Base-by-base conservation (phyloP, 129 eudicot genomes). In the Helichrysum umbraculigerum region DNA sequence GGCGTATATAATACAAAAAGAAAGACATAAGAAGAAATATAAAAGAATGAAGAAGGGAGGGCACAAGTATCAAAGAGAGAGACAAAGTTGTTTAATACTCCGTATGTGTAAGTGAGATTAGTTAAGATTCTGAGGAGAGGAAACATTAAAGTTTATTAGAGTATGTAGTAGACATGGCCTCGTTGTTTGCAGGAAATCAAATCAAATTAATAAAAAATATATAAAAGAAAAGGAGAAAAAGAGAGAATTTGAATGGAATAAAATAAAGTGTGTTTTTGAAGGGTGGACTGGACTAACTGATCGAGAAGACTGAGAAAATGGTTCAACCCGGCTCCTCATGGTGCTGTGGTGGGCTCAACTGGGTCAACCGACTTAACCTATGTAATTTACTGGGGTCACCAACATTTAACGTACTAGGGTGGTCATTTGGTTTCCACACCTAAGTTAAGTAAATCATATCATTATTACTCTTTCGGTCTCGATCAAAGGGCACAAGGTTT, bases 221-320 rank as follows among this genome's bases (percentile, higher is more conserved):
- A 81, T 5, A 70, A 70, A 44, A 70, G 5, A 1, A 47, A 44
- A 42, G 12, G 15, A 42, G n/a, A 6, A 22, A 42, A 39, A 20
- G 20, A 42, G 15, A 32, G 82, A 83, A 75, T 84, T 92, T 89
- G 92, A 93, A 86, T 83, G 86, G 92, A 88, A 86, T 85, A 93
- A 92, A 88, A 90, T 82, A 25, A 14, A 57, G 28, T 57, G 71
- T 37, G 71, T 37, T 37, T 37, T 37, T 67, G 6, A 9, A 12
- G 51, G 7, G 17, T 25, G 34, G 34, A 14, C 35, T 25, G 63
- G 30, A 47, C 33, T 47, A 42, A 42, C 14, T 42, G 50, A n/a
- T n/a, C n/a, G n/a, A 44, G 52, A 44, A 44, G 33, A 73, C 68
- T 21, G 79, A 47, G 34, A 81, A 79, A 70, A 78, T 35, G 33